Evolutionary conservation across 805 yeast genomes (phyloP).

Genomic region (Metschnikowia anglica): DNA sequence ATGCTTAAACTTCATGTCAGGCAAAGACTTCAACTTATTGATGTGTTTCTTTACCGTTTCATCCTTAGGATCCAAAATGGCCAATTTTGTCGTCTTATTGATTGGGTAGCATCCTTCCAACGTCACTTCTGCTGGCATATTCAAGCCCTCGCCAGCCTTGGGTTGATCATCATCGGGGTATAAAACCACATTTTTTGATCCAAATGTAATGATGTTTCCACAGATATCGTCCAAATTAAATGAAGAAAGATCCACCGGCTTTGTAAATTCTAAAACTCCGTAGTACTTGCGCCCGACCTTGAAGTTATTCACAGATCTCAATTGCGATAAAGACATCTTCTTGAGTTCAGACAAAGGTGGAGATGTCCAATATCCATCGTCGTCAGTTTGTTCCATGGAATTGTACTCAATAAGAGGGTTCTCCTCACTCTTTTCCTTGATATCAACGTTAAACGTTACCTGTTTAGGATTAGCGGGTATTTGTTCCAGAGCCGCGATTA

Average conservation of each 20-base stretch:
- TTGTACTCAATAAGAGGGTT: slow-evolving; percentile 19
- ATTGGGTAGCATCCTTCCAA: slow-evolving; percentile 79
- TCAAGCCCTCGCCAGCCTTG: slow-evolving; percentile 74
- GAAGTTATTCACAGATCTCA: slow-evolving; percentile 62
- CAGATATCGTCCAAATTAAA: slow-evolving; percentile 61
- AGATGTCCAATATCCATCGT: slow-evolving; percentile 82
- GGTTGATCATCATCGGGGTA: slow-evolving; percentile 65
- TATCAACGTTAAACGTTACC: slow-evolving; percentile 32
- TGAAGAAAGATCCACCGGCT: slow-evolving; percentile 80
- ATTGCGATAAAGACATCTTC: slow-evolving; percentile 57
- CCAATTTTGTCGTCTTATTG: slow-evolving; percentile 66
- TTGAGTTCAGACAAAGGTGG: slow-evolving; percentile 70
- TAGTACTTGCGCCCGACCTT: slow-evolving; percentile 74
- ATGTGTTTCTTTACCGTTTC: slow-evolving; percentile 69
- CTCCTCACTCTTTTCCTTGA: slow-evolving; percentile 5
- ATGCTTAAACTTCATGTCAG: slow-evolving; percentile 62
- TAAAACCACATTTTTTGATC: slow-evolving; percentile 57
- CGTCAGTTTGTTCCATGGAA: slow-evolving; percentile 43
- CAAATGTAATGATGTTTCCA: slow-evolving; percentile 63
- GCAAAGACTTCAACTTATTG: slow-evolving; percentile 58
- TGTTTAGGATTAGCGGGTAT: slow-evolving; percentile 26
- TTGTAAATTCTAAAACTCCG: slow-evolving; percentile 74
- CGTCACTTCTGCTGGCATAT: slow-evolving; percentile 70
- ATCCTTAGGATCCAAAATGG: slow-evolving; percentile 75
- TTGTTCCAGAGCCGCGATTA: neutral